Conservation (phyloP, 2,329 filamentous ascomycete species). For the Microdochium bolleyi region DNA sequence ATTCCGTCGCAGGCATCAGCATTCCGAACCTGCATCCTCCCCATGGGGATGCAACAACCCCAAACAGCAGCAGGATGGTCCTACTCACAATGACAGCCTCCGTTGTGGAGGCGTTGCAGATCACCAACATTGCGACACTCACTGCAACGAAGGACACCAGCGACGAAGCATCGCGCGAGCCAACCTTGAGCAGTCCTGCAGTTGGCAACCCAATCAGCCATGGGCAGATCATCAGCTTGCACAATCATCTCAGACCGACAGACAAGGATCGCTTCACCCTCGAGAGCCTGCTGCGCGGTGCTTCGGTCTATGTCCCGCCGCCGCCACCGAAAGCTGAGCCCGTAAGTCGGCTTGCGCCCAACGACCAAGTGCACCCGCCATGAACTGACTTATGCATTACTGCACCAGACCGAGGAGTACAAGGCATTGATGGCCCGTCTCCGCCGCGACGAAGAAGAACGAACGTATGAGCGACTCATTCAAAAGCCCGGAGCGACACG, state of each 20-base stretch:
- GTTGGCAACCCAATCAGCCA: slow-evolving; percentile 66
- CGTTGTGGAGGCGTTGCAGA: slow-evolving; percentile 54
- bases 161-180: slow-evolving; percentile 26
- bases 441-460: slow-evolving; percentile 73
- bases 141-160: slow-evolving; percentile 4
- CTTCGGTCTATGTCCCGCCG: slow-evolving; percentile 69
- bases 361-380: slow-evolving; percentile 1
- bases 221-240: slow-evolving; percentile 50
- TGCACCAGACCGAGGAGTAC: slow-evolving; percentile 64
- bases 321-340: slow-evolving; percentile 70
- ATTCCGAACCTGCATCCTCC: neutral
- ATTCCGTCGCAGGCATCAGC: neutral
- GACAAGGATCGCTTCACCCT: slow-evolving; percentile 37
- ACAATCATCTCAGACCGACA: slow-evolving; percentile 4
- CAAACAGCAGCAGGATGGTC: slow-evolving; percentile 51
- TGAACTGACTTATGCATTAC: slow-evolving; percentile 2
- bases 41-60: neutral
- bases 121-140: slow-evolving; percentile 11
- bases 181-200: slow-evolving; percentile 38
- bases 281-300: slow-evolving; percentile 63
- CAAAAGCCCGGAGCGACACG: slow-evolving; percentile 42
- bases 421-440: slow-evolving; percentile 81
- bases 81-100: slow-evolving; percentile 67
- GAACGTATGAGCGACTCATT: slow-evolving; percentile 74
- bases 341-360: slow-evolving; percentile 34